These are phyloP conservation scores for Recurvomyces mirabilis DNA, from an alignment of 495 filamentous ascomycete species.

Conservation along the genomic window DNA sequence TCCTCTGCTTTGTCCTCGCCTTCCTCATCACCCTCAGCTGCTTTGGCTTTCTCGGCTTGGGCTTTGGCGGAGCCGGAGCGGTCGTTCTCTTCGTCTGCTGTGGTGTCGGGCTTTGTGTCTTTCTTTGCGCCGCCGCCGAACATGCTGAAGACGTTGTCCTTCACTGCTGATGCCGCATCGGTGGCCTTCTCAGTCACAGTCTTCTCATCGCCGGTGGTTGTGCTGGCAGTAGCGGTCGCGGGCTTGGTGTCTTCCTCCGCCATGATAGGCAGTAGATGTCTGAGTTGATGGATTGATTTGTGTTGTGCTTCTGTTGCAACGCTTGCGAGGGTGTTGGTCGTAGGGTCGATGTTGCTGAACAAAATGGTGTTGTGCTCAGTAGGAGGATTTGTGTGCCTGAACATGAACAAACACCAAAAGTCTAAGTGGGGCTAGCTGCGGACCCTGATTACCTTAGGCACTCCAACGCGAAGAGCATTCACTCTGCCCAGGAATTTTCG, in stretches of 20 bases:
- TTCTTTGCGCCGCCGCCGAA: constrained; percentile 85
- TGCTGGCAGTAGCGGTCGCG: constrained; percentile 8
- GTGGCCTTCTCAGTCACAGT: constrained; percentile 36
- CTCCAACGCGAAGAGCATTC: too few relatives aligned
- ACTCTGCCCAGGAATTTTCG: too few relatives aligned
- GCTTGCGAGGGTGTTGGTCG: too few relatives aligned
- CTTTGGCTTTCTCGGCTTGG: constrained; percentile 41
- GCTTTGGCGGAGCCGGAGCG: constrained; percentile 79
- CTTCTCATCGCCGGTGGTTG: constrained; percentile 10
- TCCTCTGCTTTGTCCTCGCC: constrained; percentile 33
- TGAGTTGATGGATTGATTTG: neutral
- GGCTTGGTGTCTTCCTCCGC: constrained; percentile 19
- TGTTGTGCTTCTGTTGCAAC: neutral
- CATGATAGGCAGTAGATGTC: constrained; percentile 5
- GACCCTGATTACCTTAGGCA: too few relatives aligned
- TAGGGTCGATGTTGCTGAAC: too few relatives aligned
- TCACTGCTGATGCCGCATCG: constrained; percentile 42
- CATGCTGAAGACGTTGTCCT: constrained; percentile 85
- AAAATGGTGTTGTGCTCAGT: too few relatives aligned
- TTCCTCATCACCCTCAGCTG: constrained; percentile 12
- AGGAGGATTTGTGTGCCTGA: too few relatives aligned
- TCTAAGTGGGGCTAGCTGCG: too few relatives aligned
- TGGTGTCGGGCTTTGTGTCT: constrained; percentile 69
- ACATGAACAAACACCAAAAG: too few relatives aligned
- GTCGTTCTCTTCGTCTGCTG: constrained; percentile 64